Base-by-base conservation (phyloP, 1,139 yeast genomes). In the Sugiyamaella novakii region DNA sequence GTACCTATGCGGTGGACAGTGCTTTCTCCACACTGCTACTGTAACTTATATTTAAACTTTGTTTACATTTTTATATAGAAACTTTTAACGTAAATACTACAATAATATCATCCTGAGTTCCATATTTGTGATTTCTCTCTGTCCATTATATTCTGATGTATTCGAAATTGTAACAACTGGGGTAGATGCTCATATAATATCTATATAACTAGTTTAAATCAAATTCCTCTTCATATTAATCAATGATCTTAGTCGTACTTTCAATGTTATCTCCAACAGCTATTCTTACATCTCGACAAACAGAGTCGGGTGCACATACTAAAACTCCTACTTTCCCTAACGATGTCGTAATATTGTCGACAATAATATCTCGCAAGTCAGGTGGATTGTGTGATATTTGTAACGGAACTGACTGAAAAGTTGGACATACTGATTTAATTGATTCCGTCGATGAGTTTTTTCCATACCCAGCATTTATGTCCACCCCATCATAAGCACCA, bases 211-310 rank as follows among this genome's bases (percentile, higher is more conserved):
- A 38, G 3, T 29, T 28, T 17, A 46, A 22, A 19, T 45, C 34
- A 24, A 62, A 63, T 0, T 67, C 66, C 46, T 65, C 69, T 49
- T 65, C 69, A 43, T 59, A 65, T 50, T 64, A 65, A 45, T 64
- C 68, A 3, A 65, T 60, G 5, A 61, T 54, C 40, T 43, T 15
- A 45, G 46, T n/a, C 43, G 46, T 6, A 44, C 34, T 24, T 28
- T 43, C 48, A 15, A 53, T 17, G 21, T 43, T 37, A 24, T 53
- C 58, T 22, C 52, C 55, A 10, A 52, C 38, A 60, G 79, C 79
- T 79, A 80, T 77, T 21, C 64, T 46, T 70, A 71, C 39, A 3
- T 40, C 52, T n/a, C 21, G 19, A 12, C 37, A 24, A 11, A 49
- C 30, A 8, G 33, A 22, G 14, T 31, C 39, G 5, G 52, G 50